Base-by-base conservation (phyloP, 208 protist species). In the Kentomonas sorsogonicus region DNA sequence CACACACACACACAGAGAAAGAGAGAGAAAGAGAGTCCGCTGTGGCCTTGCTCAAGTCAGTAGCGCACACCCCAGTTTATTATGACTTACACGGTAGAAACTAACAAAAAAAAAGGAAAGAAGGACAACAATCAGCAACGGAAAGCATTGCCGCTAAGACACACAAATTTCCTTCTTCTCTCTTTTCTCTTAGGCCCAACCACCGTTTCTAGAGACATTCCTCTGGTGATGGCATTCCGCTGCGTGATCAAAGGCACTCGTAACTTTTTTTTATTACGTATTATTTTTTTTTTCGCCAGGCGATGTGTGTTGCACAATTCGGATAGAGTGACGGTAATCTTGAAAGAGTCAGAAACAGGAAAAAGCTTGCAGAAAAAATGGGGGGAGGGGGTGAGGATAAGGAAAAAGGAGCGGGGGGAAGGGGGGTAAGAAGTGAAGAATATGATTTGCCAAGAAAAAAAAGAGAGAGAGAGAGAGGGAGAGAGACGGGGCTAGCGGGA, bases 91-190 rank as follows among this genome's bases (percentile, higher is more conserved):
- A 63, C 1, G 44, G 27, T 26, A 53, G 26, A 9, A 47, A 16
- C 22, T 53, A 34, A 45, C 16, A 27, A 29, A 41, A 53, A 30
- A 52, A 23, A 53, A 11, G 18, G 30, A 56, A 39, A 56, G 33
- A 46, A 56, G 30, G 34, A 54, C 27, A 40, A 50, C 20, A 50
- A 48, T n/a, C n/a, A n/a, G n/a, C n/a, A n/a, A n/a, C n/a, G n/a
- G n/a, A n/a, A n/a, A n/a, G n/a, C n/a, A n/a, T n/a, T n/a, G n/a
- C n/a, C n/a, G n/a, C n/a, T n/a, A n/a, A n/a, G n/a, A n/a, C n/a
- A n/a, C n/a, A n/a, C n/a, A n/a, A n/a, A n/a, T n/a, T n/a, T n/a
- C n/a, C n/a, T n/a, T n/a, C n/a, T n/a, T n/a, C n/a, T n/a, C n/a
- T n/a, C n/a, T n/a, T n/a, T n/a, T n/a, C n/a, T n/a, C n/a, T n/a